Evolutionary conservation across 306 rosid genomes (phyloP).

Genomic region (Potentilla sterilis): DNA sequence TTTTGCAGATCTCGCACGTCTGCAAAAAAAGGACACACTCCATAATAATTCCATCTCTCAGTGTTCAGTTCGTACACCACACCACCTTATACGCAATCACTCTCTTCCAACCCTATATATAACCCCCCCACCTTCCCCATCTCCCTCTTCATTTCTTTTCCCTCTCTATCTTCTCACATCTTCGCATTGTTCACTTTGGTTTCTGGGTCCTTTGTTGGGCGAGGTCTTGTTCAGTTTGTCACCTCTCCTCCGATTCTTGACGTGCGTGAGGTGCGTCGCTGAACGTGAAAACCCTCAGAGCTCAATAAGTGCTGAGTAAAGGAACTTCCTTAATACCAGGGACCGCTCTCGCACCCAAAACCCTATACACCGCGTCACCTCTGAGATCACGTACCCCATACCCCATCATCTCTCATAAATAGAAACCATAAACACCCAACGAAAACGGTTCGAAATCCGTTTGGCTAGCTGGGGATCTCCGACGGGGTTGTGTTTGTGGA

Average conservation of each 20-base stretch:
- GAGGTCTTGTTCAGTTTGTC: slow-evolving; percentile 11
- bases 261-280: slow-evolving; percentile 52
- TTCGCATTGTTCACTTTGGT: neutral
- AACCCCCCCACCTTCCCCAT: slow-evolving; percentile 2
- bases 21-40: neutral
- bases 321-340: slow-evolving; percentile 4
- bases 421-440: neutral
- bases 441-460: neutral
- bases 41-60: neutral
- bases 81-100: neutral
- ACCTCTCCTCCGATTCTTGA: slow-evolving; percentile 32
- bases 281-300: slow-evolving; percentile 37
- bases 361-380: slow-evolving; percentile 9
- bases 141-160: slow-evolving; percentile 5
- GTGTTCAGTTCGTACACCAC: neutral
- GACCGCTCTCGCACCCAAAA: neutral
- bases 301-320: slow-evolving; percentile 15
- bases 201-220: neutral
- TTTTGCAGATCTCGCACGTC: neutral
- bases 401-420: neutral
- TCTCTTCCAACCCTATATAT: neutral
- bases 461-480: neutral
- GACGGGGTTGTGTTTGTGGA: neutral
- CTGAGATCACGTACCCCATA: neutral
- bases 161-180: neutral